These are phyloP conservation scores for Populus deltoides DNA, from an alignment of 345 rosid species.

Conservation along the genomic window DNA sequence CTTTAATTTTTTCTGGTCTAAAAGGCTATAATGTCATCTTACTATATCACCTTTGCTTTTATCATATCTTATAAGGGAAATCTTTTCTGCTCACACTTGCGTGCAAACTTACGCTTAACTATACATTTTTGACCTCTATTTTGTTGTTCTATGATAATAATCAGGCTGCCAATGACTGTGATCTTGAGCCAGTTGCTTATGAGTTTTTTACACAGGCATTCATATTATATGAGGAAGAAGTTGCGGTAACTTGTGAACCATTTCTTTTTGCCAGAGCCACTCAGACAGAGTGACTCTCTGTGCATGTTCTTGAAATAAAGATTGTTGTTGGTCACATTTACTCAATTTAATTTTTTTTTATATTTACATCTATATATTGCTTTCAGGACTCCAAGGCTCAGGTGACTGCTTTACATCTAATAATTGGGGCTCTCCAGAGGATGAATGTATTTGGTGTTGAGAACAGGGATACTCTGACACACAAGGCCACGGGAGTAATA, in stretches of 20 bases:
- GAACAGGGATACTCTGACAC: slow-evolving; percentile 92
- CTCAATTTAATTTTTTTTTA: neutral
- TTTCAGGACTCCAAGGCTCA: slow-evolving; percentile 88
- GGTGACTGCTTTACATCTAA: slow-evolving; percentile 84
- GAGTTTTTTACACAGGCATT: slow-evolving; percentile 95
- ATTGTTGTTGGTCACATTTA: neutral
- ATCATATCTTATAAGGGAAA: neutral
- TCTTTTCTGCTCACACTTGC: neutral
- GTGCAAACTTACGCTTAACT: neutral
- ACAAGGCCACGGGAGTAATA: slow-evolving; percentile 92
- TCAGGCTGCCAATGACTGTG: slow-evolving; percentile 96
- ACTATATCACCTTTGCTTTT: neutral
- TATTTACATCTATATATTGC: neutral
- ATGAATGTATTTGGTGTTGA: slow-evolving; percentile 96
- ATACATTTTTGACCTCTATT: neutral
- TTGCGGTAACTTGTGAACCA: slow-evolving; percentile 48
- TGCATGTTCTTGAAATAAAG: neutral
- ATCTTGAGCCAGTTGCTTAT: slow-evolving; percentile 87
- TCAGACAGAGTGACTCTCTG: neutral
- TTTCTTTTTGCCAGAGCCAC: neutral
- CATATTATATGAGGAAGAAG: slow-evolving; percentile 91
- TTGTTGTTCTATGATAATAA: neutral
- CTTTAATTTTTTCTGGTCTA: neutral
- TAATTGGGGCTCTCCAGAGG: slow-evolving; percentile 93
- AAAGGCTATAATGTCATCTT: neutral